Evolutionary conservation across 2,329 filamentous ascomycete genomes (phyloP).

Genomic region (Pyricularia pennisetigena): DNA sequence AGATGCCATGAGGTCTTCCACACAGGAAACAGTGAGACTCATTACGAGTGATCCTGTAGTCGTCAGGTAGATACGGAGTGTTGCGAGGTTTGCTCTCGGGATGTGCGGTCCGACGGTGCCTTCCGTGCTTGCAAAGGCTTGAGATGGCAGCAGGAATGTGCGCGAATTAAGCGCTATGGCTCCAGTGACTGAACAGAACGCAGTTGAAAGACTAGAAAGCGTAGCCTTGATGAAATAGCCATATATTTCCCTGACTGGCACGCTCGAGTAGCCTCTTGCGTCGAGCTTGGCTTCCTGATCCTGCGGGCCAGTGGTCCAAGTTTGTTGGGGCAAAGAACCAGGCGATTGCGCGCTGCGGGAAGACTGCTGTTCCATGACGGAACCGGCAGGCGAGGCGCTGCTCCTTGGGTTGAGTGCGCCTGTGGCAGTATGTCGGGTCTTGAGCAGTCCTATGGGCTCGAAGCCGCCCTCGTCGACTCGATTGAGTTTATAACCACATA

Average conservation of each 20-base stretch:
- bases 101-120: slow-evolving; percentile 10
- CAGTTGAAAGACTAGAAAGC: slow-evolving; percentile 36
- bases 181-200: slow-evolving; percentile 36
- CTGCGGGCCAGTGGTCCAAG: slow-evolving; percentile 9
- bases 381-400: slow-evolving; percentile 32
- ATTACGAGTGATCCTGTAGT: slow-evolving; percentile 44
- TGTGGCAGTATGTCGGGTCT: slow-evolving; percentile 26
- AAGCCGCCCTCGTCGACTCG: slow-evolving; percentile 39
- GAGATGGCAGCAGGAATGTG: slow-evolving; percentile 35
- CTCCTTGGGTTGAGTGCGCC: slow-evolving; percentile 33
- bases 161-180: slow-evolving; percentile 44
- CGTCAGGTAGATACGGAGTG: slow-evolving; percentile 43
- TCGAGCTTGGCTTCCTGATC: slow-evolving; percentile 24
- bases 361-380: slow-evolving; percentile 24
- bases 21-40: slow-evolving; percentile 34
- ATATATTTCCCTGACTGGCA: slow-evolving; percentile 34
- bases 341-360: slow-evolving; percentile 21
- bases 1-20: slow-evolving; percentile 35
- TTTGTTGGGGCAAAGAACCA: slow-evolving; percentile 11
- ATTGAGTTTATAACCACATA: slow-evolving; percentile 31
- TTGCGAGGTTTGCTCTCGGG: slow-evolving; percentile 29
- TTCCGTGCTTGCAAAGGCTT: slow-evolving; percentile 18
- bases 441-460: slow-evolving; percentile 38
- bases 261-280: slow-evolving; percentile 21
- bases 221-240: slow-evolving; percentile 45